A percentile compares a stretch with the other conserved stretches of the same genome.
These are phyloP conservation scores for Ligustrum vulgare DNA, from an alignment of 257 asterid species.

Conservation along the genomic window DNA sequence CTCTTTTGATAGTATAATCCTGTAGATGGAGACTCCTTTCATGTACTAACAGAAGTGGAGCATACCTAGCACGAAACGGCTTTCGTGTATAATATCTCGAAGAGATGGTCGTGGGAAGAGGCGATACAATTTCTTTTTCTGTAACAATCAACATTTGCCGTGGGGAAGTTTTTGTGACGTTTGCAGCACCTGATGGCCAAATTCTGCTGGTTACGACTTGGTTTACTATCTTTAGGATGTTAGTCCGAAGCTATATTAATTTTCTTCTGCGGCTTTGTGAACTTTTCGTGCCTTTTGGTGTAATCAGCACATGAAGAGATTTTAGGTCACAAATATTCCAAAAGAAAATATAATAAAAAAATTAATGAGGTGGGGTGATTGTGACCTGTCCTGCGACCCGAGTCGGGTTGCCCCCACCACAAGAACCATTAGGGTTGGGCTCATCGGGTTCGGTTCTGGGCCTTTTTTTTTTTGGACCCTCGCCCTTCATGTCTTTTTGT, in stretches of 20 bases:
- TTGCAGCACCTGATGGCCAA: background rate
- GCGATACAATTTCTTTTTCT: constrained; percentile 4
- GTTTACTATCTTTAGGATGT: background rate
- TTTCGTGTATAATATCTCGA: background rate
- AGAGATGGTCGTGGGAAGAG: background rate
- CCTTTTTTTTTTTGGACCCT: too few species aligned
- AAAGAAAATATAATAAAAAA: too few species aligned
- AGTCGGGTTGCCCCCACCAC: too few species aligned
- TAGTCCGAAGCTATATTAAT: background rate
- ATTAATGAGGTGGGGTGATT: too few species aligned
- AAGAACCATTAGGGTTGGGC: too few species aligned
- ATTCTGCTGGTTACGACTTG: background rate
- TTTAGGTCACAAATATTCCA: too few species aligned
- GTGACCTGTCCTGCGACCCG: too few species aligned
- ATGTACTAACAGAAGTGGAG: constrained; percentile 7
- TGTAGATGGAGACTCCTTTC: constrained; percentile 7
- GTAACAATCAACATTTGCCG: background rate
- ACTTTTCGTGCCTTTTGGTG: background rate
- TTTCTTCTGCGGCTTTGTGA: background rate
- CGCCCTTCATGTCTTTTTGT: too few species aligned
- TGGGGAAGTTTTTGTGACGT: background rate
- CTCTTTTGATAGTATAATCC: constrained; percentile 4
- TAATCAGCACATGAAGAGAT: background rate
- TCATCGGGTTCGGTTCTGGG: too few species aligned
- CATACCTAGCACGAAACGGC: background rate